Percentiles rank a stretch among this genome's conserved stretches.
Evolutionary conservation across 768 basidiomycete genomes (phyloP).

Genomic region (Phallus indusiatus): DNA sequence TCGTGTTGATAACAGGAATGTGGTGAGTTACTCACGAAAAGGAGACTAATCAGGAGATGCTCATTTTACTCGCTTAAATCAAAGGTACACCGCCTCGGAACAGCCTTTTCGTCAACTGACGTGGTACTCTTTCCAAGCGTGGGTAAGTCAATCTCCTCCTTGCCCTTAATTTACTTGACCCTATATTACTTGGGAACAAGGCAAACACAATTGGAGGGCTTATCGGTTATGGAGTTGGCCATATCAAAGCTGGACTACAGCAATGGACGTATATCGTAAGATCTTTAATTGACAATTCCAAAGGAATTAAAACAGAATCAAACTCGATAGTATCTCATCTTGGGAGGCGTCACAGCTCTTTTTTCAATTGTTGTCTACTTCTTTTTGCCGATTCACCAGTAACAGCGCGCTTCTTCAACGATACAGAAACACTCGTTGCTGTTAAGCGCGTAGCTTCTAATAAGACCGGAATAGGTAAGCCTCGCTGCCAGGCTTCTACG

Average conservation of each 20-base stretch:
- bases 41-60: not conserved
- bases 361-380: conserved; percentile 23
- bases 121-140: conserved; percentile 18
- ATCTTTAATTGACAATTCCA: not conserved
- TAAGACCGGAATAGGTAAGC: conserved; percentile 13
- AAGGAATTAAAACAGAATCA: not conserved
- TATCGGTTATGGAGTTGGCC: conserved; percentile 20
- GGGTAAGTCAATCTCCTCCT: not conserved
- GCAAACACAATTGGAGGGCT: conserved; percentile 21
- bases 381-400: conserved; percentile 29
- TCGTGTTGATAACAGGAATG: conserved; percentile 23
- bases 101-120: conserved; percentile 20
- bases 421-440: conserved; percentile 25
- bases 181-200: conserved; percentile 15
- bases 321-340: conserved; percentile 10
- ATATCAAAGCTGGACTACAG: conserved; percentile 17
- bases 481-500: too few relatives aligned
- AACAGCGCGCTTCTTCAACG: conserved; percentile 21
- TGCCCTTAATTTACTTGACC: conserved; percentile 1
- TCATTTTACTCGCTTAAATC: not conserved
- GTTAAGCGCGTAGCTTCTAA: conserved; percentile 29
- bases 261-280: conserved; percentile 23
- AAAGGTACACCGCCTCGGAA: conserved; percentile 16
- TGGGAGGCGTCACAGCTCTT: conserved; percentile 24
- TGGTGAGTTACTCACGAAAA: conserved; percentile 15